Evolutionary conservation across 2,329 filamentous ascomycete species (phyloP).

Genomic region (Colletotrichum filicis): DNA sequence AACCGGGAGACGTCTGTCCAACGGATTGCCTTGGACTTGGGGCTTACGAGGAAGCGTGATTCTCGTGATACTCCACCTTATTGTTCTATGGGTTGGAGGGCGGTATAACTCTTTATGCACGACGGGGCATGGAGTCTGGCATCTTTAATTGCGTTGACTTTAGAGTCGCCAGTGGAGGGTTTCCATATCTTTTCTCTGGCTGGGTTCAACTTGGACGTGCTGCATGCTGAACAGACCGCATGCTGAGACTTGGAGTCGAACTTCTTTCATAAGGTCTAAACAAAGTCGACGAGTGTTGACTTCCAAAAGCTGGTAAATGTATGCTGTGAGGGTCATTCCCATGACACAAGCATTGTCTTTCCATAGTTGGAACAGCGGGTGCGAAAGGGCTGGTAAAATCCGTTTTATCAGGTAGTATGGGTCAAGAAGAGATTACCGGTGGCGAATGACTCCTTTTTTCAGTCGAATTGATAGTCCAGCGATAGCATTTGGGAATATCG

Average conservation of each 20-base stretch:
- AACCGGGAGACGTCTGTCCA: background rate
- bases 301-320: background rate
- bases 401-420: background rate
- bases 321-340: background rate
- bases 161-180: background rate
- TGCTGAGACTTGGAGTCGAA: background rate
- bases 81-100: constrained; percentile 47
- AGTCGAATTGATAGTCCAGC: background rate
- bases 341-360: background rate
- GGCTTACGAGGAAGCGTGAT: constrained; percentile 45
- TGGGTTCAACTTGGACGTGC: background rate
- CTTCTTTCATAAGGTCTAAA: background rate
- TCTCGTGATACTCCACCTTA: constrained; percentile 47
- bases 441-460: background rate
- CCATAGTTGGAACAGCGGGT: background rate
- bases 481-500: background rate
- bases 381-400: background rate
- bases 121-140: constrained; percentile 21
- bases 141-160: background rate
- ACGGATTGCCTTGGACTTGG: constrained; percentile 38
- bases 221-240: background rate
- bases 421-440: background rate
- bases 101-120: constrained; percentile 48
- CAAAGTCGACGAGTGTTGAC: background rate
- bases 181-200: background rate